Base-by-base conservation (phyloP, 1,284 basidiomycete species). In the Tilletia indica region DNA sequence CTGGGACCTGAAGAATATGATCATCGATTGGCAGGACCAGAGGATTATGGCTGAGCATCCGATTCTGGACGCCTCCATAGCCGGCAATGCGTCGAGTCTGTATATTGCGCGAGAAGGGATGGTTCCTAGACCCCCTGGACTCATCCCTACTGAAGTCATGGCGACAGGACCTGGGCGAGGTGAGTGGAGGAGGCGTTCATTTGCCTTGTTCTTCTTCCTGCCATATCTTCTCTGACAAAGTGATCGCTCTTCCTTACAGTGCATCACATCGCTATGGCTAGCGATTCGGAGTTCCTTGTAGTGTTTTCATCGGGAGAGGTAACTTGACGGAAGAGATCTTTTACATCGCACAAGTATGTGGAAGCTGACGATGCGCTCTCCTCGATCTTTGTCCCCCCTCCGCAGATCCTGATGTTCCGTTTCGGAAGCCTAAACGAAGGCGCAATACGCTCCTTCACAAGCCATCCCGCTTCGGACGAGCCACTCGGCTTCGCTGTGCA, bases 401-500 rank as follows among this genome's bases (percentile, higher is more conserved):
- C 5, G 19, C 56, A 58, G 56, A 58, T 58, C 34, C 14, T 25
- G n/a, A 21, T 58, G 56, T 58, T 31, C 34, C 56, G 56, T 25
- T 58, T 58, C 21, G 56, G 56, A 21, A 58, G 56, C 56, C 56
- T 58, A 3, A 58, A 58, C 56, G 56, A 58, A 31, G 56, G 56
- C 56, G 56, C 34, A 5, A 34, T 58, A 58, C 56, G 56, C 25
- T 31, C 25, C 56, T 58, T 58, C 56, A 34, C 56, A 5, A 25
- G 56, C 25, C 56, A 58, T 31, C 56, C n/a, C 34, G 21, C 56
- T 6, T 58, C 56, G 0, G 25, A 31, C n/a, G 56, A 21, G 25
- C 56, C 56, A 58, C 56, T 58, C 56, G 56, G 56, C 21, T 58
- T 58, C 34, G 56, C 56, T 4, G 56, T 58, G 21, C 56, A 58